Percentiles rank a stretch among this genome's conserved stretches.
These are phyloP conservation scores for Marsdenia floribunda DNA, from an alignment of 257 asterid species.

Conservation along the genomic window DNA sequence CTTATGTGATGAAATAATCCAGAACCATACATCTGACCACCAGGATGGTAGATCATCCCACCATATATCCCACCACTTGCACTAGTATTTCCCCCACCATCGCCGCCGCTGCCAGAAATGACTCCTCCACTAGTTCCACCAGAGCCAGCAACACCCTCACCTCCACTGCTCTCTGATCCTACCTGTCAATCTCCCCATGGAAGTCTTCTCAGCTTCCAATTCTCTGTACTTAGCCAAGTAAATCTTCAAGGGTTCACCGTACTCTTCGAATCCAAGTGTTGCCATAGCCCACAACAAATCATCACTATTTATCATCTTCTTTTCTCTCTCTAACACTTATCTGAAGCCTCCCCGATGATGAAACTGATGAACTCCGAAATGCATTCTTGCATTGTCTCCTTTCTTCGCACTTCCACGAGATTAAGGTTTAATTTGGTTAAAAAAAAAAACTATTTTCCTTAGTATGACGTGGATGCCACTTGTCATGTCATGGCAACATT, in stretches of 20 bases:
- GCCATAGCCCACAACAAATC: slow-evolving; percentile 6
- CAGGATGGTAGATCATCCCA: background rate
- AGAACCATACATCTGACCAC: slow-evolving; percentile 5
- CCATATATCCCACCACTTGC: background rate
- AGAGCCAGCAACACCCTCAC: background rate
- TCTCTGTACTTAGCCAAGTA: slow-evolving; percentile 1
- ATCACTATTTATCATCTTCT: slow-evolving; percentile 5
- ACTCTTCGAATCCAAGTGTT: slow-evolving; percentile 6
- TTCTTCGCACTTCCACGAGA: too few species aligned
- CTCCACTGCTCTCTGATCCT: background rate
- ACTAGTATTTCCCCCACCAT: background rate
- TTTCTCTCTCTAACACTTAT: slow-evolving; percentile 8
- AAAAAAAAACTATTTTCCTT: too few species aligned
- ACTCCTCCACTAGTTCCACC: background rate
- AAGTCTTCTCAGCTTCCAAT: slow-evolving; percentile 7
- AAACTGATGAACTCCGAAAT: slow-evolving; percentile 12
- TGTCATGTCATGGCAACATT: too few species aligned
- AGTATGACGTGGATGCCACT: too few species aligned
- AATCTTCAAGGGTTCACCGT: slow-evolving; percentile 4
- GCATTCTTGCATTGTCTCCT: slow-evolving; percentile 8
- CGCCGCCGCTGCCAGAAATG: background rate
- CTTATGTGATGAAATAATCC: background rate
- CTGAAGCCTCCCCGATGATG: slow-evolving; percentile 8
- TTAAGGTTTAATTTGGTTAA: too few species aligned
- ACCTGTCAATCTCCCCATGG: background rate